phyloP scores from a whole-genome alignment of 2,329 filamentous ascomycete species.

The Cordyceps sp. region DNA sequence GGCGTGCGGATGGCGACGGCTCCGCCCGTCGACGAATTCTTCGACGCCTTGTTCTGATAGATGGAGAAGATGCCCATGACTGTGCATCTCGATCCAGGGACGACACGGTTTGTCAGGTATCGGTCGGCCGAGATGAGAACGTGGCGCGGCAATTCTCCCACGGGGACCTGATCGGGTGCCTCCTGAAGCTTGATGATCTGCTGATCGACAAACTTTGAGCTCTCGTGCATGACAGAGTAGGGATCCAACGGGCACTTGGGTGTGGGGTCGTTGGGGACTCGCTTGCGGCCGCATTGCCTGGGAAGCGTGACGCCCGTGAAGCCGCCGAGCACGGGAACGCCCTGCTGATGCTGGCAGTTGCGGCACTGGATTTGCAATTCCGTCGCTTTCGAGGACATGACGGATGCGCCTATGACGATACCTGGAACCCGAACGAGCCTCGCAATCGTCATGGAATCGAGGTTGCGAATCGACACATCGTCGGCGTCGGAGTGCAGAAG shows the following conservation, averaged over 20 bases:
- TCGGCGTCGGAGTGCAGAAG: conserved; percentile 86
- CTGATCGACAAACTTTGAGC: conserved; percentile 88
- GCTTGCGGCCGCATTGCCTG: conserved; percentile 51
- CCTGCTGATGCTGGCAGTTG: conserved; percentile 59
- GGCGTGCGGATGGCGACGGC: conserved; percentile 93
- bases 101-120: conserved; percentile 87
- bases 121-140: conserved; percentile 94
- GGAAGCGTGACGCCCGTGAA: conserved; percentile 81
- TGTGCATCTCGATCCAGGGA: conserved; percentile 86
- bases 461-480: conserved; percentile 81
- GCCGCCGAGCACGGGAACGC: conserved; percentile 61
- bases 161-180: conserved; percentile 90
- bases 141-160: conserved; percentile 87
- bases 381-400: conserved; percentile 91
- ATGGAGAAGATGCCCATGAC: conserved; percentile 97
- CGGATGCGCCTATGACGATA: conserved; percentile 93
- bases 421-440: conserved; percentile 92
- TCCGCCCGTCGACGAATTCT: conserved; percentile 53
- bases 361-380: conserved; percentile 75
- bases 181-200: conserved; percentile 97
- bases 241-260: conserved; percentile 82
- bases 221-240: conserved; percentile 91
- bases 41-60: conserved; percentile 81
- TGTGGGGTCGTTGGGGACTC: conserved; percentile 46
- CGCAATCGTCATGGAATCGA: conserved; percentile 84